A percentile compares a stretch with the other conserved stretches of the same genome.
These are phyloP conservation scores for Lotmaria passim DNA, from an alignment of 208 protist genomes.

Conservation along the genomic window DNA sequence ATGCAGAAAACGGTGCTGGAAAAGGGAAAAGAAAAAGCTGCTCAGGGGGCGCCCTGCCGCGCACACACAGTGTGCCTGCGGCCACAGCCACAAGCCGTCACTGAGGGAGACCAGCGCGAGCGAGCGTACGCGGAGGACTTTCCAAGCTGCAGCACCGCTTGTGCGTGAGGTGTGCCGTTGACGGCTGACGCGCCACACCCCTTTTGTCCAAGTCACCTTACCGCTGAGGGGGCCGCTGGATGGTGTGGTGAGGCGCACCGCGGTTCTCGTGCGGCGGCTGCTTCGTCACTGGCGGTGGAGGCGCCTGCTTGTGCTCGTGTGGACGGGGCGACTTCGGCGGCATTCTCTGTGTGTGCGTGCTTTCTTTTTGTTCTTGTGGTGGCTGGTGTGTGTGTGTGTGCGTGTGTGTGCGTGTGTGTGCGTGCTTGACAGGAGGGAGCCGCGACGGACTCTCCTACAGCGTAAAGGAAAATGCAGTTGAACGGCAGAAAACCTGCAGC, in stretches of 20 bases:
- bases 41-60: no score
- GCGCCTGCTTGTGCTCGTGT: background rate
- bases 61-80: no score
- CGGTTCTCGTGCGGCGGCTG: slow-evolving; percentile 4
- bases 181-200: slow-evolving; percentile 9
- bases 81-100: no score
- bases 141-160: slow-evolving; percentile 41
- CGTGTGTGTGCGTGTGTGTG: background rate
- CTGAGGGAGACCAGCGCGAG: no score
- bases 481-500: no score
- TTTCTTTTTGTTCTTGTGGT: background rate
- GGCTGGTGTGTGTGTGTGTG: no score
- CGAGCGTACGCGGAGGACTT: no score
- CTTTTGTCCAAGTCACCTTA: background rate
- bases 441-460: no score
- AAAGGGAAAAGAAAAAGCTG: no score
- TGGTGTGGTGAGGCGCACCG: background rate
- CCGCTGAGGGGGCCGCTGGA: slow-evolving; percentile 6
- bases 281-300: slow-evolving; percentile 3
- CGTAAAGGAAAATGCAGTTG: no score
- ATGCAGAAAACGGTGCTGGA: no score
- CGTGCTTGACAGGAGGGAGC: background rate
- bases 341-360: no score
- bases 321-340: slow-evolving; percentile 1
- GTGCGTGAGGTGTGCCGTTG: background rate